Conservation (phyloP, 306 rosid genomes). For the Rosa rugosa region DNA sequence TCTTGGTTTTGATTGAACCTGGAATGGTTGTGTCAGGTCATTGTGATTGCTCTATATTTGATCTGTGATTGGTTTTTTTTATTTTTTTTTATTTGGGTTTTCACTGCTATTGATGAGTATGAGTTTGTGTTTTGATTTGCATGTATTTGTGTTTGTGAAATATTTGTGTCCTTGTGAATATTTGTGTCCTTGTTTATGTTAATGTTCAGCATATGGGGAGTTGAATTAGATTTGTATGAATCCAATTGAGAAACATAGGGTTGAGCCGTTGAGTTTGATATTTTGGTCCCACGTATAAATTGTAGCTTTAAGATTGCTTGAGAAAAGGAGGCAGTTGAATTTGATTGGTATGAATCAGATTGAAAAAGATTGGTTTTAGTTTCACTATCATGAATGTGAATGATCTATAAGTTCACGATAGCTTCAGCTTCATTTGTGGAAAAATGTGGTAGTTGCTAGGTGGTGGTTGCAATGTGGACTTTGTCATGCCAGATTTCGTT, state of each 20-base stretch:
- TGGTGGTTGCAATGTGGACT: neutral
- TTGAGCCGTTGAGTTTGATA: neutral
- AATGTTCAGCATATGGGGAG: neutral
- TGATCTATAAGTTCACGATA: neutral
- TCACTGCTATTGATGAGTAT: neutral
- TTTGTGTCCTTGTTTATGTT: neutral
- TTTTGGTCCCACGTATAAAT: neutral
- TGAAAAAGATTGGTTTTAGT: neutral
- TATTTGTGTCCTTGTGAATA: neutral
- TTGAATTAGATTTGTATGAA: neutral
- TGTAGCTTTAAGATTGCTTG: neutral
- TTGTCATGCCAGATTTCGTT: neutral
- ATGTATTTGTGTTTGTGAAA: neutral
- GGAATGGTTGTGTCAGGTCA: neutral
- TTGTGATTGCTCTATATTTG: slow-evolving; percentile 4
- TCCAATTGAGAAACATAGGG: neutral
- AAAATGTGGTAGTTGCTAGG: neutral
- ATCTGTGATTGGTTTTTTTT: neutral
- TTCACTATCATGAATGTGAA: neutral
- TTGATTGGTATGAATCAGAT: neutral
- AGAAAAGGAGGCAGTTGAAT: neutral
- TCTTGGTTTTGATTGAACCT: neutral
- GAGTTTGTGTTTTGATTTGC: neutral
- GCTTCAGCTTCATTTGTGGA: neutral
- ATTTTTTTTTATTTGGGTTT: neutral